Evolutionary conservation across 768 basidiomycete genomes (phyloP).

Genomic region (Suillus weaverae): DNA sequence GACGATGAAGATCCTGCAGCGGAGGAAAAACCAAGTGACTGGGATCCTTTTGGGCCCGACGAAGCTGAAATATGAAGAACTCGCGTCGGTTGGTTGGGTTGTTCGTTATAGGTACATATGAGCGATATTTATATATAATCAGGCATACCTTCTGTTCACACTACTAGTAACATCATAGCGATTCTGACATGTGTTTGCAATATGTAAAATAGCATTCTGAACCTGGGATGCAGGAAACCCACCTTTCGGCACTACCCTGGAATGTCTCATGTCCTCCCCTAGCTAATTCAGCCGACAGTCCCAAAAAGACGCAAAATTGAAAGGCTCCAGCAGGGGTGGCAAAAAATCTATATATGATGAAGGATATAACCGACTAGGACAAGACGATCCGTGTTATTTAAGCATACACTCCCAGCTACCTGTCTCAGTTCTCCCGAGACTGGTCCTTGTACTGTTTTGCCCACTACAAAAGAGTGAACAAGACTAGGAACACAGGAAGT

Average conservation of each 20-base stretch:
- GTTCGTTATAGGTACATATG: not conserved
- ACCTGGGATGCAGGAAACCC: not conserved
- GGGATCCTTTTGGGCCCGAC: conserved; percentile 30
- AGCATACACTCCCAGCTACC: not conserved
- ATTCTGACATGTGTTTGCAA: not conserved
- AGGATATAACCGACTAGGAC: not conserved
- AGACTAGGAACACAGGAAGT: not conserved
- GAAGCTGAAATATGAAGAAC: conserved; percentile 23
- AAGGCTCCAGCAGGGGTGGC: too few relatives aligned
- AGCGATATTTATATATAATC: not conserved
- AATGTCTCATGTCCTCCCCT: not conserved
- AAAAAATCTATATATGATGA: not conserved
- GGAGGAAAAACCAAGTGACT: conserved; percentile 31
- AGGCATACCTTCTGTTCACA: not conserved
- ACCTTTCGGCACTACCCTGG: not conserved
- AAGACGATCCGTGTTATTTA: too few relatives aligned
- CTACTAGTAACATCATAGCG: not conserved
- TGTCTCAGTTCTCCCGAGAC: not conserved
- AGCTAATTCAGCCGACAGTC: not conserved
- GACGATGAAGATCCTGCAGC: conserved; percentile 21
- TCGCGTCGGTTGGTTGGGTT: not conserved
- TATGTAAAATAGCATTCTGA: not conserved
- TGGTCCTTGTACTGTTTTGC: conserved; percentile 47
- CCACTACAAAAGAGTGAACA: conserved; percentile 38
- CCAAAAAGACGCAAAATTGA: not conserved